A percentile compares a stretch with the other conserved stretches of the same genome.
phyloP scores from a whole-genome alignment of 2,329 filamentous ascomycete genomes.

The Colletotrichum musae region DNA sequence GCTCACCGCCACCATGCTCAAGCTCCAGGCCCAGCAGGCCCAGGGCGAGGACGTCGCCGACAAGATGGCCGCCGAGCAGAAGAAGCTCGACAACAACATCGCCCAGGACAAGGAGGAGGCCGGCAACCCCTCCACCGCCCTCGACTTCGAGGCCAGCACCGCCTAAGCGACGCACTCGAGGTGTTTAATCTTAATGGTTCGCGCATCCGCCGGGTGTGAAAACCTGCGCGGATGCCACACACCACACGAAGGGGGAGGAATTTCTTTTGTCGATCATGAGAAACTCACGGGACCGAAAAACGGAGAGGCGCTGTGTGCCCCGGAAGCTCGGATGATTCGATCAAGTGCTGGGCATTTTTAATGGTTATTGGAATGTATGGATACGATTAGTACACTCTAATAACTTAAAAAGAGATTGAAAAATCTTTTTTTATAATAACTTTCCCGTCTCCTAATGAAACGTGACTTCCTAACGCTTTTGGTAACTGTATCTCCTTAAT shows the following conservation, averaged over 20 bases:
- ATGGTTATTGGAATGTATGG: constrained; percentile 34
- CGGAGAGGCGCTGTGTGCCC: constrained; percentile 34
- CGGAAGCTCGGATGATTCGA: constrained; percentile 36
- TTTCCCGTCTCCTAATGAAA: background rate
- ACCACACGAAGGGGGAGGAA: background rate
- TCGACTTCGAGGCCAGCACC: constrained; percentile 40
- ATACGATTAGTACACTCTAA: constrained; percentile 29
- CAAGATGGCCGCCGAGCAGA: constrained; percentile 62
- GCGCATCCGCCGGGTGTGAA: background rate
- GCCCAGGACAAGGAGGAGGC: constrained; percentile 61
- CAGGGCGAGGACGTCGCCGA: constrained; percentile 63
- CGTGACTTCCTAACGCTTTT: background rate
- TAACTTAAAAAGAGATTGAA: constrained; percentile 10
- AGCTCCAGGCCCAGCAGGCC: constrained; percentile 65
- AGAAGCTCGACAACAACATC: constrained; percentile 69
- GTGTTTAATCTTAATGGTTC: background rate
- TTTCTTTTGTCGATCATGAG: constrained; percentile 20
- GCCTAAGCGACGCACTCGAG: constrained; percentile 3
- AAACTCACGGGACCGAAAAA: constrained; percentile 17
- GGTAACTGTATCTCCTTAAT: too few relatives aligned
- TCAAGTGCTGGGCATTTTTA: constrained; percentile 38
- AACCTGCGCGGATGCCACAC: background rate
- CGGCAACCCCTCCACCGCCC: constrained; percentile 59
- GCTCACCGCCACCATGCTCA: constrained; percentile 65
- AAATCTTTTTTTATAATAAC: background rate